Evolutionary conservation across 208 protist genomes (phyloP), one percentile per base, ranked within the genome.

Genomic region (Kentomonas sorsogonicus): DNA sequence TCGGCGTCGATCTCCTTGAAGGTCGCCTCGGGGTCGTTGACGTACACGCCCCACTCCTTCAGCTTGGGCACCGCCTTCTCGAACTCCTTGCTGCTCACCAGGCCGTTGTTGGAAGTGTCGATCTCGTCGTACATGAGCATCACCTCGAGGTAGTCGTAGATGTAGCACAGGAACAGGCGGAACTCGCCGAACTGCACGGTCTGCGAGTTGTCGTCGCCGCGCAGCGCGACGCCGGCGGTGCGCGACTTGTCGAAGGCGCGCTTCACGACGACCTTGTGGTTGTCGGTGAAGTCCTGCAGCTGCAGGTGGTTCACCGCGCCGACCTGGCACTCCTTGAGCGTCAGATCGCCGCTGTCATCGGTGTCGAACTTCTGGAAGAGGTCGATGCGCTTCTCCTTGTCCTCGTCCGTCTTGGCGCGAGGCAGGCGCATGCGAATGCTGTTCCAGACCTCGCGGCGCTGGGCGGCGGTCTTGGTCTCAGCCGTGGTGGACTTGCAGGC

Each of bases 321-420:
- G 45, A 66, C 41, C 56, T 85, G 73, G 20, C 65, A 43, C 68
- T 93, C 84, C 16, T 78, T 77, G 51, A 83, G 62, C 15, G 61
- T 77, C 43, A 94, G 72, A 47, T 59, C 69, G 2, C 71, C 77
- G 15, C 27, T 76, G 16, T 57, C 62, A 53, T 85, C 77, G 61
- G 72, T 69, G 54, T 88, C 79, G 57, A 90, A 86, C 68, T 70
- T 48, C 59, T 79, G 68, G 51, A 91, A 91, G n/a, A 94, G 72
- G 26, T 78, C 81, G 41, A 76, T 70, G 11, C 75, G 68, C 50
- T 65, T 54, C 39, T 62, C 36, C 68, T 80, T 74, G 29, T 75
- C 60, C 56, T 70, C 58, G 0, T 62, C 27, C 5, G 61, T 81
- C 63, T 71, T 74, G 30, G 43, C 46, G 44, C 61, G 63, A 2